These are phyloP conservation scores for Magnaporthiopsis incrustans DNA, from an alignment of 2,329 filamentous ascomycete genomes.

Conservation along the genomic window DNA sequence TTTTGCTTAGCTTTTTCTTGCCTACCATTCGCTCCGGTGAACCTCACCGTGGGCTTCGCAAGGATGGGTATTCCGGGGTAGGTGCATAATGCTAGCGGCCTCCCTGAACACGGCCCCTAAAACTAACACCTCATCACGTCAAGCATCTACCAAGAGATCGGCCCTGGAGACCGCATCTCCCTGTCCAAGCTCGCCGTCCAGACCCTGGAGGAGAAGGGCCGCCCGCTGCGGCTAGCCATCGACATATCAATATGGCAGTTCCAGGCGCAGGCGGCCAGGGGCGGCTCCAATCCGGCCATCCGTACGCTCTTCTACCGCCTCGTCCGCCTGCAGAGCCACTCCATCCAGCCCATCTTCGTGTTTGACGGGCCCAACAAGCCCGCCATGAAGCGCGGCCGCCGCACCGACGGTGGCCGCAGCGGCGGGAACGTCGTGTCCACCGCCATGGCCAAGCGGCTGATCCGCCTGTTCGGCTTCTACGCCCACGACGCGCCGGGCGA, in stretches of 20 bases:
- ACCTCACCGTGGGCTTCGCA: background rate
- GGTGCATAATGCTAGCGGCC: slow-evolving; percentile 12
- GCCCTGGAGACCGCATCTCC: slow-evolving; percentile 68
- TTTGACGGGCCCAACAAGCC: slow-evolving; percentile 47
- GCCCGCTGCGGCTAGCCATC: slow-evolving; percentile 78
- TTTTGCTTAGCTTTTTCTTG: background rate
- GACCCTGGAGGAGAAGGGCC: slow-evolving; percentile 59
- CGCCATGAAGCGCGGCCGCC: slow-evolving; percentile 80
- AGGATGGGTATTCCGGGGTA: slow-evolving; percentile 62
- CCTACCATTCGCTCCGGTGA: background rate
- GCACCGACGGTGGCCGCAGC: slow-evolving; percentile 52
- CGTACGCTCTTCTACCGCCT: slow-evolving; percentile 91
- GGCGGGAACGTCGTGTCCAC: slow-evolving; percentile 59
- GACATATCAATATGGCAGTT: slow-evolving; percentile 98
- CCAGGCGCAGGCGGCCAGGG: slow-evolving; percentile 76
- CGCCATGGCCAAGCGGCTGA: slow-evolving; percentile 72
- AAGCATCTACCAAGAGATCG: slow-evolving; percentile 91
- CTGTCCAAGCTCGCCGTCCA: slow-evolving; percentile 76
- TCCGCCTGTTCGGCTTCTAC: slow-evolving; percentile 77
- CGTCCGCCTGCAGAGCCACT: slow-evolving; percentile 41
- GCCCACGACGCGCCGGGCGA: slow-evolving; percentile 86
- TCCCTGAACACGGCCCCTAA: slow-evolving; percentile 1
- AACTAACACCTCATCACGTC: slow-evolving; percentile 12
- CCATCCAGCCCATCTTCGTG: slow-evolving; percentile 44
- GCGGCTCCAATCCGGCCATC: slow-evolving; percentile 82